These are phyloP conservation scores for Cryptococcus amylolentus DNA, from an alignment of 1,284 basidiomycete genomes.

Conservation along the genomic window DNA sequence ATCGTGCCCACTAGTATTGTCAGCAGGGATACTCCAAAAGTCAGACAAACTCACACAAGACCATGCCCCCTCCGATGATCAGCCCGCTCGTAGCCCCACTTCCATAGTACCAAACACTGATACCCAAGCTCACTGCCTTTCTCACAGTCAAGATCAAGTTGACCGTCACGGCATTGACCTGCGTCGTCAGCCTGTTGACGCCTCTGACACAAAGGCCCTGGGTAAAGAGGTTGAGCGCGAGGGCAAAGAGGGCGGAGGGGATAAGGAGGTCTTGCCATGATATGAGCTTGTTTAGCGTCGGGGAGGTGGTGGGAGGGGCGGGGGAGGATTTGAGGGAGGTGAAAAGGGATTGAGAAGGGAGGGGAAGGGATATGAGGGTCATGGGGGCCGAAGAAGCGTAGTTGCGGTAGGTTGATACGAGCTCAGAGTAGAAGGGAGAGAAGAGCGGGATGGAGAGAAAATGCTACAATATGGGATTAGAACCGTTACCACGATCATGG, in stretches of 20 bases:
- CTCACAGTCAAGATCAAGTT: slow-evolving; percentile 84
- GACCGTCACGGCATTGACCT: slow-evolving; percentile 74
- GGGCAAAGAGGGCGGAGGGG: slow-evolving; percentile 63
- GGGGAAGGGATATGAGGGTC: slow-evolving; percentile 28
- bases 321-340: neutral
- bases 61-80: slow-evolving; percentile 42
- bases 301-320: neutral
- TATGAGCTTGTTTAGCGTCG: neutral
- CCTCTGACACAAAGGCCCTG: slow-evolving; percentile 87
- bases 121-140: slow-evolving; percentile 77
- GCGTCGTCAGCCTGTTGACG: slow-evolving; percentile 74
- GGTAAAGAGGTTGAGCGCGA: slow-evolving; percentile 75
- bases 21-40: neutral
- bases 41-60: slow-evolving; percentile 34
- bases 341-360: neutral
- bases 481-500: neutral
- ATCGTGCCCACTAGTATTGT: slow-evolving; percentile 23
- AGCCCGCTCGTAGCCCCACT: slow-evolving; percentile 39
- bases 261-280: slow-evolving; percentile 44
- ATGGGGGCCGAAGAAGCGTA: slow-evolving; percentile 40
- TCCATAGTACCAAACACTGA: slow-evolving; percentile 53
- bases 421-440: slow-evolving; percentile 59
- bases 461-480: slow-evolving; percentile 40
- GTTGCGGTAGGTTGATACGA: slow-evolving; percentile 51
- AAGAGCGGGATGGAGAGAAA: slow-evolving; percentile 71